Evolutionary conservation across 306 rosid species (phyloP).

Genomic region (Ochetophila trinervis): DNA sequence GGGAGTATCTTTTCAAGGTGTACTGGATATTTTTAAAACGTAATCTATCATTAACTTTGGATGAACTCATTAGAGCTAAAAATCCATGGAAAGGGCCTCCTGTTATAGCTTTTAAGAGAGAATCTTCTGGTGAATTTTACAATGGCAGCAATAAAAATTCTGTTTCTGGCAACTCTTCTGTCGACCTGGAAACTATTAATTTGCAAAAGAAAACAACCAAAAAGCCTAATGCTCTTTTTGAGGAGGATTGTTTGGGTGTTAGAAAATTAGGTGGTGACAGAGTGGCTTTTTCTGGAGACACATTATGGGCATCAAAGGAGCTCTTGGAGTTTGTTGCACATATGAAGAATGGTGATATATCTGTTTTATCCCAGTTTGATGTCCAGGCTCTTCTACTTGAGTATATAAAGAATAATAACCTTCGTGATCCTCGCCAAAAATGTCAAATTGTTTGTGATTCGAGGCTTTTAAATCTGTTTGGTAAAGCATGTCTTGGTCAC

Average conservation of each 20-base stretch:
- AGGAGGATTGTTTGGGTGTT: constrained; percentile 29
- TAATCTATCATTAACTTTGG: constrained; percentile 69
- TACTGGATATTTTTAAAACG: constrained; percentile 79
- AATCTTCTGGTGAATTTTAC: constrained; percentile 35
- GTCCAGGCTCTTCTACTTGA: constrained; percentile 68
- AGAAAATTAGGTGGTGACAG: constrained; percentile 39
- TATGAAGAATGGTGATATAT: constrained; percentile 74
- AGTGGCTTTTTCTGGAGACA: constrained; percentile 35
- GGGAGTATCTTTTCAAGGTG: constrained; percentile 99
- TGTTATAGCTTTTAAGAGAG: constrained; percentile 39
- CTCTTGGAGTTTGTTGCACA: constrained; percentile 89
- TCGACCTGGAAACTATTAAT: constrained; percentile 47
- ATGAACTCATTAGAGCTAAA: constrained; percentile 73
- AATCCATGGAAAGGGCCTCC: constrained; percentile 55
- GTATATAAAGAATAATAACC: constrained; percentile 68
- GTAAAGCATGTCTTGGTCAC: constrained; percentile 65
- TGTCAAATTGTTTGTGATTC: constrained; percentile 73
- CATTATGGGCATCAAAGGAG: constrained; percentile 81
- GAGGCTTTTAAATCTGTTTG: constrained; percentile 71
- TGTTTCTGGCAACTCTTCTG: constrained; percentile 48
- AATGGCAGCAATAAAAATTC: constrained; percentile 45
- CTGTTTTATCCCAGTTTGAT: constrained; percentile 61
- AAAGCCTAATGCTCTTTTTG: constrained; percentile 28
- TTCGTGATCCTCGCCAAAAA: constrained; percentile 71
- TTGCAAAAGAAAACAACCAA: constrained; percentile 37